Conservation (phyloP, 2,329 filamentous ascomycete species). For the Cladobotryum protrusum region DNA sequence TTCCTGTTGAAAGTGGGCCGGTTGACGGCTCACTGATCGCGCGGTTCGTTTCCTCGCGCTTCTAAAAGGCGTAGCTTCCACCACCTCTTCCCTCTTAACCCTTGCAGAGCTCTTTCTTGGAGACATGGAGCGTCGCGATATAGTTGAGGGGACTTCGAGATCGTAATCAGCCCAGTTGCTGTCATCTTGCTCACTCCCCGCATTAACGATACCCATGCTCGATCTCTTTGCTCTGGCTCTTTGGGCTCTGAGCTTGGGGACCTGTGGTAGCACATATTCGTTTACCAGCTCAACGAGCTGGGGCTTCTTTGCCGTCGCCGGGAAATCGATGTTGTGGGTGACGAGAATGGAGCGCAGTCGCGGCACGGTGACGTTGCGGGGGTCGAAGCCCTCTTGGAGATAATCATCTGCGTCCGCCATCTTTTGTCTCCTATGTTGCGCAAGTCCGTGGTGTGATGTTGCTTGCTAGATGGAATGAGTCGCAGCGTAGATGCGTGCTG, state of each 20-base stretch:
- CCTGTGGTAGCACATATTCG: constrained; percentile 69
- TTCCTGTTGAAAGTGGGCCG: constrained; percentile 34
- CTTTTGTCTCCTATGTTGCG: background rate
- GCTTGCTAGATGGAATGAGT: too few relatives aligned
- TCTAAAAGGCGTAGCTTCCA: constrained; percentile 26
- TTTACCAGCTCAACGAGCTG: constrained; percentile 82
- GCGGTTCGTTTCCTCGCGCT: constrained; percentile 51
- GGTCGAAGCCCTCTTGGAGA: constrained; percentile 80
- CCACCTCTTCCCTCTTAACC: constrained; percentile 45
- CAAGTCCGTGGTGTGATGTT: too few relatives aligned
- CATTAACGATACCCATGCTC: constrained; percentile 74
- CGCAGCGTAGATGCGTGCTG: too few relatives aligned
- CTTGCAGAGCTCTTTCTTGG: constrained; percentile 48
- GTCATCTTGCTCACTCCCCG: constrained; percentile 59
- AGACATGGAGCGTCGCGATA: constrained; percentile 47
- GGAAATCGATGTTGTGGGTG: constrained; percentile 78
- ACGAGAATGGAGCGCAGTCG: constrained; percentile 87
- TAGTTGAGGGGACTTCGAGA: constrained; percentile 42
- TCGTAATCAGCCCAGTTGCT: constrained; percentile 57
- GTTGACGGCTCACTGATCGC: constrained; percentile 49
- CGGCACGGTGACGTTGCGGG: constrained; percentile 75
- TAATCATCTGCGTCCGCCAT: constrained; percentile 75
- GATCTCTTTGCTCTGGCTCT: constrained; percentile 77
- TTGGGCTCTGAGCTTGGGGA: constrained; percentile 67
- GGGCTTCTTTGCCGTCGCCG: constrained; percentile 83